A percentile compares a stretch with the other conserved stretches of the same genome.
Conservation (phyloP, 2,329 filamentous ascomycete genomes). For the Mollisiaceae sp. region DNA sequence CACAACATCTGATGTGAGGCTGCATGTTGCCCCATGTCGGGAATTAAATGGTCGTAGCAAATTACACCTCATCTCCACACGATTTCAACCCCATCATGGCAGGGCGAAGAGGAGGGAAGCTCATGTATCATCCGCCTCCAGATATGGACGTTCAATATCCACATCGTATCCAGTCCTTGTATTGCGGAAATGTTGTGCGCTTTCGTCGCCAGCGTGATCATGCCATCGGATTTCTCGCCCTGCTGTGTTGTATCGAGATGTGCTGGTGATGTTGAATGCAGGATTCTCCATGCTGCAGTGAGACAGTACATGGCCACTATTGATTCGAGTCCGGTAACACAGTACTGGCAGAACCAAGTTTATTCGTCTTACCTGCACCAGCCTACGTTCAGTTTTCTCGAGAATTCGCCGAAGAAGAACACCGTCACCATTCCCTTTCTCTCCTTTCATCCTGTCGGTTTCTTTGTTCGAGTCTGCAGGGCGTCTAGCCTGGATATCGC, state of each 20-base stretch:
- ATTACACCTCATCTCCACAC: not conserved
- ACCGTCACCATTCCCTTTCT: not conserved
- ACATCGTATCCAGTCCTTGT: not conserved
- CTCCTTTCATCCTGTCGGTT: not conserved
- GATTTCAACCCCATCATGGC: not conserved
- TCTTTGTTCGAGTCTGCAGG: not conserved
- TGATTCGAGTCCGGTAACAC: conserved; percentile 5
- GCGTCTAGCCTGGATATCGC: not conserved
- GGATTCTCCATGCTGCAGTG: not conserved
- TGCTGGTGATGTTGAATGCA: conserved; percentile 4
- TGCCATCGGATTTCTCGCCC: not conserved
- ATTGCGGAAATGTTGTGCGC: not conserved
- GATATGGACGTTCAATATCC: not conserved
- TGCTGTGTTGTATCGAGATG: not conserved
- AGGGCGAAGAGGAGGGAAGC: conserved; percentile 4
- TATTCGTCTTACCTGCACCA: not conserved
- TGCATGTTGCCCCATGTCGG: not conserved
- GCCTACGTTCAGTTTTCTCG: not conserved
- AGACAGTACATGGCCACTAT: not conserved
- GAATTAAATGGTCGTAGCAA: not conserved
- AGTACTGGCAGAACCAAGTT: not conserved
- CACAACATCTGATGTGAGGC: conserved; percentile 9
- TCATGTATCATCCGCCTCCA: not conserved
- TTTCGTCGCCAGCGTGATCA: not conserved
- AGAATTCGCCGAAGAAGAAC: not conserved